Evolutionary conservation across 176 grass and related monocot species (phyloP).

Genomic region (Melocanna baccifera): DNA sequence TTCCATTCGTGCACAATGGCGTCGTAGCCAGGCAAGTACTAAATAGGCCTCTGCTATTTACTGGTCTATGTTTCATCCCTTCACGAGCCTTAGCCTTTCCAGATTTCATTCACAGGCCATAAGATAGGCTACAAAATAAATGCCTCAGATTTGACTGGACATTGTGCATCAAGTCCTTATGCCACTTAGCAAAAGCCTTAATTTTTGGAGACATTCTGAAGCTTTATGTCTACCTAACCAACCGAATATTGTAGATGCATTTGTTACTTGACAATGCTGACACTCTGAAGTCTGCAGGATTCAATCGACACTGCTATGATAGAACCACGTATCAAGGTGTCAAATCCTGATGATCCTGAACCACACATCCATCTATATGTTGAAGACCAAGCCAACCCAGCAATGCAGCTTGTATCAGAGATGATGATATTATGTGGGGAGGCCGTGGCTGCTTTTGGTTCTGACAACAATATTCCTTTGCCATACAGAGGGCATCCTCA

Average conservation of each 20-base stretch:
- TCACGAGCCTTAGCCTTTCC: neutral
- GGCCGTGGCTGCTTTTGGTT: conserved; percentile 73
- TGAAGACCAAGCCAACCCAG: conserved; percentile 65
- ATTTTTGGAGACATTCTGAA: conserved; percentile 15
- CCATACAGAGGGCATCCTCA: conserved; percentile 90
- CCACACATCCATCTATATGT: conserved; percentile 79
- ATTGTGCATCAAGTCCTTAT: neutral
- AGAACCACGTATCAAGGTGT: conserved; percentile 87
- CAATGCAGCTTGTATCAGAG: conserved; percentile 83
- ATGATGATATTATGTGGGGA: conserved; percentile 99
- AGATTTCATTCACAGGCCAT: neutral
- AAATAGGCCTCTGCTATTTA: conserved; percentile 7
- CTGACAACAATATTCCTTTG: conserved; percentile 68
- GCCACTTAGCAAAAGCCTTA: neutral
- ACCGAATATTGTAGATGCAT: neutral
- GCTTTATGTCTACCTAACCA: neutral
- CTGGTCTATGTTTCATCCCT: conserved; percentile 5
- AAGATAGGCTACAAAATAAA: conserved; percentile 7
- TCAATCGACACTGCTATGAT: conserved; percentile 66
- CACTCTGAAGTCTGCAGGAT: conserved; percentile 48
- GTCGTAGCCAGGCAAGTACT: conserved; percentile 45
- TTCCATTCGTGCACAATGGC: conserved; percentile 65
- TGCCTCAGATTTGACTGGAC: neutral
- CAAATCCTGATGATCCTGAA: conserved; percentile 71
- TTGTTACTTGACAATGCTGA: conserved; percentile 9